These are phyloP conservation scores for Hymenoscyphus fructigenus DNA, from an alignment of 2,329 filamentous ascomycete genomes.

Conservation along the genomic window DNA sequence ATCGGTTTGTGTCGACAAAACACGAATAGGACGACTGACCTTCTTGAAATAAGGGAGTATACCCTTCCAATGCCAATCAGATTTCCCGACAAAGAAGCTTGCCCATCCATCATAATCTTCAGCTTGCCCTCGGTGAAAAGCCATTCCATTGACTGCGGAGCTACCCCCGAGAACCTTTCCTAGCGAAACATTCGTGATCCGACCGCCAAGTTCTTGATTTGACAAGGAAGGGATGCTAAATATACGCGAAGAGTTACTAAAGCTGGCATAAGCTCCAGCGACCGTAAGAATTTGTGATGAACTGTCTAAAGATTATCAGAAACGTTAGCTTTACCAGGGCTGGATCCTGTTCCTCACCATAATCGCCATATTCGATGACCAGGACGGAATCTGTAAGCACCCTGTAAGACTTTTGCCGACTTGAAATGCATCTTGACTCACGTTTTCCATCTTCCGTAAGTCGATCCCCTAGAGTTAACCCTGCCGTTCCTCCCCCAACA, in stretches of 20 bases:
- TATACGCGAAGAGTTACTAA: neutral
- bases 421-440: neutral
- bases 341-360: neutral
- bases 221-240: slow-evolving; percentile 1
- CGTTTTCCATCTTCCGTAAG: slow-evolving; percentile 8
- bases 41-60: slow-evolving; percentile 15
- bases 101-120: slow-evolving; percentile 13
- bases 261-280: neutral
- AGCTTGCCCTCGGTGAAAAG: neutral
- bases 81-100: neutral
- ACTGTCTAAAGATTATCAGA: neutral
- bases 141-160: slow-evolving; percentile 7
- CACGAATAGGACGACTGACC: neutral
- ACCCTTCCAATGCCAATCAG: slow-evolving; percentile 10
- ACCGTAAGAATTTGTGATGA: neutral
- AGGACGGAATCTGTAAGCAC: slow-evolving; percentile 6
- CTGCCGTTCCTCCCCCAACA: slow-evolving; percentile 5
- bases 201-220: neutral
- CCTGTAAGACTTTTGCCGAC: neutral
- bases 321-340: neutral
- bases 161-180: slow-evolving; percentile 11
- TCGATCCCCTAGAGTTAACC: slow-evolving; percentile 8
- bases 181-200: neutral
- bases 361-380: slow-evolving; percentile 11
- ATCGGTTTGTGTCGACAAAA: neutral